Evolutionary conservation across 1,284 basidiomycete species (phyloP).

Genomic region (Puccinia polysora): DNA sequence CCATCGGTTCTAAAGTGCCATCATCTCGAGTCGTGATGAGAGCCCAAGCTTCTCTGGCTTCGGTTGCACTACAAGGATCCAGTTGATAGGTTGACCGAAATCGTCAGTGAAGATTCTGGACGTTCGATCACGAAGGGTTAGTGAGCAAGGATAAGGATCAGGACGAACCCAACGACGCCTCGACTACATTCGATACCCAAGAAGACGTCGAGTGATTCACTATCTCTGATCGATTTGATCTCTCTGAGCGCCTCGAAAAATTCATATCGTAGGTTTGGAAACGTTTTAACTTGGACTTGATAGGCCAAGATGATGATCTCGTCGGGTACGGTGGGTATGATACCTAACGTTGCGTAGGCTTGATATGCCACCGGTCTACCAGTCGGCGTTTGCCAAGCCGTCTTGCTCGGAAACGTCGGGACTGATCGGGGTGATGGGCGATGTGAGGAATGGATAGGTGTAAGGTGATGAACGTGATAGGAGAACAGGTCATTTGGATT

Average conservation of each 20-base stretch:
- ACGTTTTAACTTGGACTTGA: slow-evolving; percentile 10
- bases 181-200: slow-evolving; percentile 12
- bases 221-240: slow-evolving; percentile 10
- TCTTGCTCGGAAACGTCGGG: background rate
- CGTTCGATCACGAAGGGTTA: too few relatives aligned
- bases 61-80: too few relatives aligned
- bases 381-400: slow-evolving; percentile 16
- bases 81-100: too few relatives aligned
- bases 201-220: slow-evolving; percentile 10
- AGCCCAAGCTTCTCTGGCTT: slow-evolving; percentile 27
- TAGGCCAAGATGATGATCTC: slow-evolving; percentile 18
- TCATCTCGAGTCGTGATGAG: slow-evolving; percentile 3
- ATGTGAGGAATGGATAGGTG: background rate
- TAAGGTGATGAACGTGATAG: background rate
- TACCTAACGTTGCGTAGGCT: slow-evolving; percentile 20
- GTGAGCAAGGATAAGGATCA: too few relatives aligned
- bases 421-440: background rate
- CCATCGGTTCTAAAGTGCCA: background rate
- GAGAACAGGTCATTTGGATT: background rate
- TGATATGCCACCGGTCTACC: slow-evolving; percentile 11
- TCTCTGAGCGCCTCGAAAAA: slow-evolving; percentile 25
- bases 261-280: slow-evolving; percentile 1
- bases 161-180: slow-evolving; percentile 35
- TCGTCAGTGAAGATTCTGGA: too few relatives aligned
- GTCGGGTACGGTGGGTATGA: slow-evolving; percentile 12